Conservation (phyloP, 2,329 filamentous ascomycete species). For the Bertia moriformis region DNA sequence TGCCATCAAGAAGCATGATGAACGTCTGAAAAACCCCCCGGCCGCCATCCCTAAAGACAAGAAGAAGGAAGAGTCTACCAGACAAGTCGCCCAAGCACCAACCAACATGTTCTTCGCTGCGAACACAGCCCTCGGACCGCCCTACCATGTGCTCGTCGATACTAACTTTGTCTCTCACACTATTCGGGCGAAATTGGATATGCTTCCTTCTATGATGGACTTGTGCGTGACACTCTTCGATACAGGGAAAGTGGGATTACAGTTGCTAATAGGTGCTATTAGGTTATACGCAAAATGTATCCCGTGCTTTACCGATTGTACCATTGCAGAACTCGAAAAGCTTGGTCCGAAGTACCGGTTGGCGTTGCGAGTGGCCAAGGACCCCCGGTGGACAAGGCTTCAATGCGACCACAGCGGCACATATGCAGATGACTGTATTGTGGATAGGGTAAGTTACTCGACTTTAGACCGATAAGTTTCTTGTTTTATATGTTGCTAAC, state of each 20-base stretch:
- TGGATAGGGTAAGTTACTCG: constrained; percentile 32
- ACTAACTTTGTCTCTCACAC: constrained; percentile 87
- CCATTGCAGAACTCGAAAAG: constrained; percentile 77
- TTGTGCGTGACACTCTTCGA: background rate
- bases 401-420: constrained; percentile 83
- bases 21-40: constrained; percentile 1
- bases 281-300: constrained; percentile 82
- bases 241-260: constrained; percentile 3
- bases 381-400: constrained; percentile 75
- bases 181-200: constrained; percentile 75
- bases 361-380: constrained; percentile 70
- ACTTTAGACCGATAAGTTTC: background rate
- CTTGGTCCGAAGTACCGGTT: constrained; percentile 79
- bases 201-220: constrained; percentile 72
- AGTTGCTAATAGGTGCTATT: constrained; percentile 18
- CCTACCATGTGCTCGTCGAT: constrained; percentile 68
- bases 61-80: constrained; percentile 4
- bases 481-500: constrained; percentile 41
- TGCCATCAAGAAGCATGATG: background rate
- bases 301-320: constrained; percentile 73
- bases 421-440: constrained; percentile 76
- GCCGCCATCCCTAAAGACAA: background rate
- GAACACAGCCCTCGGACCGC: constrained; percentile 74
- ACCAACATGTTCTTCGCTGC: constrained; percentile 77
- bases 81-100: constrained; percentile 55